Percentiles rank a stretch among this genome's conserved stretches.
These are phyloP conservation scores for Claviceps fusiformis DNA, from an alignment of 2,329 filamentous ascomycete genomes.

Conservation along the genomic window DNA sequence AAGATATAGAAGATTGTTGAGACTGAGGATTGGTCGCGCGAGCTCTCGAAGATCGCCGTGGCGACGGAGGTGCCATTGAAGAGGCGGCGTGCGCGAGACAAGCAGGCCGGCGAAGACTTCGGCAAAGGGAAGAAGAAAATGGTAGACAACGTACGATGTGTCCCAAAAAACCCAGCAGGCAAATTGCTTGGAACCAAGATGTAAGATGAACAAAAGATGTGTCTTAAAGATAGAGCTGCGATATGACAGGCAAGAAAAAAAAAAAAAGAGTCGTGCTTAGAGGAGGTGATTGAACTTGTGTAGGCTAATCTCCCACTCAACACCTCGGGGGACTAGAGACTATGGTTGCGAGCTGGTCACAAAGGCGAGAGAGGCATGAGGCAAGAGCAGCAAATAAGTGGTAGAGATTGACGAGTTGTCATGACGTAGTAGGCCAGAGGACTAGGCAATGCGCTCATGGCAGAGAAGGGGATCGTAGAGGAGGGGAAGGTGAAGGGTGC, in stretches of 20 bases:
- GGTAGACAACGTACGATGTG: not conserved
- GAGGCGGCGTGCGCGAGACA: conserved; percentile 16
- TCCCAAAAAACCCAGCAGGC: not conserved
- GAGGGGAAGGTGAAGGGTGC: conserved; percentile 3
- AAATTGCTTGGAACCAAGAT: not conserved
- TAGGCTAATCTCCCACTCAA: conserved; percentile 4
- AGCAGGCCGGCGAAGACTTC: conserved; percentile 16
- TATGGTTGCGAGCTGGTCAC: conserved; percentile 8
- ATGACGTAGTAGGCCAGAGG: conserved; percentile 8
- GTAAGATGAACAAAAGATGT: not conserved
- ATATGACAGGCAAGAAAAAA: not conserved
- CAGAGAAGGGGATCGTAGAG: conserved; percentile 1
- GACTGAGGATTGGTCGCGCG: conserved; percentile 64
- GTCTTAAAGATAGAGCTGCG: not conserved
- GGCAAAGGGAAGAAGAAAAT: not conserved
- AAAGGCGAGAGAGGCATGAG: conserved; percentile 3
- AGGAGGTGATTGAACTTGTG: conserved; percentile 9
- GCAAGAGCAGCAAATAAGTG: conserved; percentile 3
- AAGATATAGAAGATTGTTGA: conserved; percentile 69
- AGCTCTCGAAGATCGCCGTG: conserved; percentile 84
- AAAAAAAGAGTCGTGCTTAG: conserved; percentile 10
- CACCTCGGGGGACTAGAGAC: not conserved
- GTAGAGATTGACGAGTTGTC: conserved; percentile 5
- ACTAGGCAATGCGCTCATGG: conserved; percentile 6
- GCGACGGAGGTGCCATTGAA: conserved; percentile 51